phyloP scores from a whole-genome alignment of 768 basidiomycete species.

The Pholiota molesta region DNA sequence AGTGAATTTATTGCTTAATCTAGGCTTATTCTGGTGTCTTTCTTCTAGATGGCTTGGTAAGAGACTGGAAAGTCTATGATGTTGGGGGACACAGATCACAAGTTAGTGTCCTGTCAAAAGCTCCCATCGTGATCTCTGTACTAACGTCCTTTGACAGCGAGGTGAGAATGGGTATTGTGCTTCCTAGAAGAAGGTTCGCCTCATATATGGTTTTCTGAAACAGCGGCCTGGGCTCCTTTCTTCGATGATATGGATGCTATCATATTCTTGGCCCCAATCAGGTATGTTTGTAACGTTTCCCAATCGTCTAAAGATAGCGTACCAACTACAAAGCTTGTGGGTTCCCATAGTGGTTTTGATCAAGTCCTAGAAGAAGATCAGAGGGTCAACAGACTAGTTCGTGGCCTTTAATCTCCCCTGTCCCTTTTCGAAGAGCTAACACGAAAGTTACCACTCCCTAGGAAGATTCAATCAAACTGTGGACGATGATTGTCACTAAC shows the following conservation, averaged over 20 bases:
- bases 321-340: neutral
- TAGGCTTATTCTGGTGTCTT: neutral
- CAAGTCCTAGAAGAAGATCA: constrained; percentile 70
- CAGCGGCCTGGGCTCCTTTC: constrained; percentile 61
- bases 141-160: constrained; percentile 29
- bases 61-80: constrained; percentile 52
- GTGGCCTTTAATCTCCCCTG: constrained; percentile 11
- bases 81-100: constrained; percentile 69
- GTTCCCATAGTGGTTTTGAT: constrained; percentile 55
- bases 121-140: neutral
- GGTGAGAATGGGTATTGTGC: constrained; percentile 14
- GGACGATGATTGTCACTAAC: constrained; percentile 75
- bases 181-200: neutral
- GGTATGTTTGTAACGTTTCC: constrained; percentile 29
- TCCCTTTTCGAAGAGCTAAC: neutral
- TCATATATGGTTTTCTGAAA: constrained; percentile 5
- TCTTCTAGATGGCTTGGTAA: constrained; percentile 14
- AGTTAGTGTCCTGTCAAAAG: constrained; percentile 39
- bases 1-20: neutral
- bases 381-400: constrained; percentile 61
- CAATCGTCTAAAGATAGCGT: constrained; percentile 3
- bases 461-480: constrained; percentile 79
- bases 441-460: constrained; percentile 26
- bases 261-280: constrained; percentile 73
- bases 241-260: constrained; percentile 76